These are phyloP conservation scores for Myriosclerotinia scirpicola DNA, from an alignment of 2,329 filamentous ascomycete genomes.

Conservation along the genomic window DNA sequence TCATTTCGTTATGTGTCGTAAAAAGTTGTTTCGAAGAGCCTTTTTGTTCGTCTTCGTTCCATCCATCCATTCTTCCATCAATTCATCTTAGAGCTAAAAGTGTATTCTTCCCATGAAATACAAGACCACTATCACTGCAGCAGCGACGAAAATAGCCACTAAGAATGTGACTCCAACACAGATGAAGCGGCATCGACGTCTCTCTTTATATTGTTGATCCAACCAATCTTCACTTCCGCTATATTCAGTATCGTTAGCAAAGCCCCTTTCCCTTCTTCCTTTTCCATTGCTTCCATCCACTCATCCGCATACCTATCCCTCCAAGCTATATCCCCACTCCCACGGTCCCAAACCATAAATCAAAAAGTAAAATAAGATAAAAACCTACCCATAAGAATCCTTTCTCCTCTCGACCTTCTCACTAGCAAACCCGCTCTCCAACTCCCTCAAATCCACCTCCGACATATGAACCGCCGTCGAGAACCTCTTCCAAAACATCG, in stretches of 20 bases:
- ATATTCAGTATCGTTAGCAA: constrained; percentile 13
- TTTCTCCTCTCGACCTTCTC: constrained; percentile 9
- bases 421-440: constrained; percentile 29
- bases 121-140: constrained; percentile 34
- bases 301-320: not conserved
- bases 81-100: not conserved
- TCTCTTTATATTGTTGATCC: constrained; percentile 38
- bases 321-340: not conserved
- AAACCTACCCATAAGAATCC: constrained; percentile 21
- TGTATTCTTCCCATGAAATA: constrained; percentile 32
- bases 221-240: constrained; percentile 39
- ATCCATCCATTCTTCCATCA: constrained; percentile 1
- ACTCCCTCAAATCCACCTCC: constrained; percentile 32
- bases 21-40: not conserved
- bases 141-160: constrained; percentile 32
- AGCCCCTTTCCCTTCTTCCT: not conserved
- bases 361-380: not conserved
- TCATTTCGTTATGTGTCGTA: constrained; percentile 13
- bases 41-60: not conserved
- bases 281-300: constrained; percentile 27
- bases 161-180: constrained; percentile 33
- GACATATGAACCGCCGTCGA: constrained; percentile 38
- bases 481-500: constrained; percentile 41
- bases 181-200: constrained; percentile 34
- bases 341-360: too few species aligned